These are phyloP conservation scores for Cladorrhinum sp. DNA, from an alignment of 2,329 filamentous ascomycete genomes.

Conservation along the genomic window DNA sequence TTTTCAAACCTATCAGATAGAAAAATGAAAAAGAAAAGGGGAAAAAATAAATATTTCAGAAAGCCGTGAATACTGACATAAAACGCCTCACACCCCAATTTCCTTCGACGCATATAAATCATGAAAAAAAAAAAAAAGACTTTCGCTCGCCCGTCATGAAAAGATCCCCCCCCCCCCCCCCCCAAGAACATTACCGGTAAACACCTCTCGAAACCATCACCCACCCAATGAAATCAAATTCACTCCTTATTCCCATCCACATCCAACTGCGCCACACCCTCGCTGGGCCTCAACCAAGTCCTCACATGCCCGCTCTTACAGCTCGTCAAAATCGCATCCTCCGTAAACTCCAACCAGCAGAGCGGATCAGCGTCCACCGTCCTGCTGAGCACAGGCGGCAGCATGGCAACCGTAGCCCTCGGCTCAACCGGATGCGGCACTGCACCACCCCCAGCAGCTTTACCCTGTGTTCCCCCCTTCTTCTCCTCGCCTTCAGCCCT, in stretches of 20 bases:
- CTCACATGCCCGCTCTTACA: conserved; percentile 64
- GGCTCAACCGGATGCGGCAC: conserved; percentile 80
- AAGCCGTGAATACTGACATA: background rate
- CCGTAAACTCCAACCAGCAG: conserved; percentile 89
- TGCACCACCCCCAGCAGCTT: conserved; percentile 52
- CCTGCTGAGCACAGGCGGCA: conserved; percentile 91
- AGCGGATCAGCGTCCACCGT: conserved; percentile 81
- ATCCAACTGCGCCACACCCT: conserved; percentile 30
- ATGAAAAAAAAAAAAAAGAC: background rate
- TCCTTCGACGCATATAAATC: background rate
- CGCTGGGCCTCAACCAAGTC: conserved; percentile 43
- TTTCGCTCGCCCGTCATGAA: no score
- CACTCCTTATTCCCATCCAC: conserved; percentile 16
- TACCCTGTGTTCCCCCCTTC: conserved; percentile 40
- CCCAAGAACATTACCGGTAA: background rate
- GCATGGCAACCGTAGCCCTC: conserved; percentile 75
- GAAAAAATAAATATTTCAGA: background rate
- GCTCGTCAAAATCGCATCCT: conserved; percentile 88
- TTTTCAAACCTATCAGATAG: background rate
- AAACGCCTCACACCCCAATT: background rate
- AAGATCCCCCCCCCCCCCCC: no score
- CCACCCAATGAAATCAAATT: background rate
- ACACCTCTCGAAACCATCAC: background rate
- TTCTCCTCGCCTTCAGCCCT: background rate
- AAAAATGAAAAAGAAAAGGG: background rate